phyloP scores from a whole-genome alignment of 1,139 yeast genomes.

The Candida albicans region DNA sequence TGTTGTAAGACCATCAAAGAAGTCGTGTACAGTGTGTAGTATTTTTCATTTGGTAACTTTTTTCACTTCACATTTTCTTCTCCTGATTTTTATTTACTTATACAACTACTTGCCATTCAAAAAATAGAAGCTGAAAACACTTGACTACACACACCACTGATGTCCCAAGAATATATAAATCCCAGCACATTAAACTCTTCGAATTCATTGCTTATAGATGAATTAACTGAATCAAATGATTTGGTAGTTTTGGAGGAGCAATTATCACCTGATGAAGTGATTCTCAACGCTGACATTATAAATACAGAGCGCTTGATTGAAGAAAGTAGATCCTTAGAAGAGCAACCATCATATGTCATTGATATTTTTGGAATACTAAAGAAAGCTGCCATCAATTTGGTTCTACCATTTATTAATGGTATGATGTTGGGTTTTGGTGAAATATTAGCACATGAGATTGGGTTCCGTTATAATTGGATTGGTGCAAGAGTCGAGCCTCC shows the following conservation, averaged over 20 bases:
- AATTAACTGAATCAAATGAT: conserved; percentile 17
- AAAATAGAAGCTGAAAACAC: neutral
- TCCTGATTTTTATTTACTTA: neutral
- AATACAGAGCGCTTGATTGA: conserved; percentile 24
- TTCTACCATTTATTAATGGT: conserved; percentile 89
- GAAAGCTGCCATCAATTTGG: conserved; percentile 67
- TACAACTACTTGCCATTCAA: neutral
- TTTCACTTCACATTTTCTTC: neutral
- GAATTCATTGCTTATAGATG: conserved; percentile 8
- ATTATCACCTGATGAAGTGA: conserved; percentile 65
- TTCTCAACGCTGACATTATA: conserved; percentile 26
- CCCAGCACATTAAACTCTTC: neutral
- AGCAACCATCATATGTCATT: conserved; percentile 14
- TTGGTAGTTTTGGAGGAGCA: conserved; percentile 66
- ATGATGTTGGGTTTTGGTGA: conserved; percentile 97
- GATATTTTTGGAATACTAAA: conserved; percentile 39
- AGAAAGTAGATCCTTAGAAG: conserved; percentile 19
- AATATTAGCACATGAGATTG: conserved; percentile 89
- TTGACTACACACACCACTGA: neutral
- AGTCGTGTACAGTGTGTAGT: no score
- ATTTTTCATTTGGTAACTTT: no score
- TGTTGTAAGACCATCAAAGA: no score
- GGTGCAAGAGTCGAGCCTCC: conserved; percentile 66
- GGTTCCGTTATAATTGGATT: conserved; percentile 75
- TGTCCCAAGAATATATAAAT: conserved; percentile 4